These are phyloP conservation scores for Helicostylum pulchrum DNA, from an alignment of 192 early-diverging fungal genomes.

Conservation along the genomic window DNA sequence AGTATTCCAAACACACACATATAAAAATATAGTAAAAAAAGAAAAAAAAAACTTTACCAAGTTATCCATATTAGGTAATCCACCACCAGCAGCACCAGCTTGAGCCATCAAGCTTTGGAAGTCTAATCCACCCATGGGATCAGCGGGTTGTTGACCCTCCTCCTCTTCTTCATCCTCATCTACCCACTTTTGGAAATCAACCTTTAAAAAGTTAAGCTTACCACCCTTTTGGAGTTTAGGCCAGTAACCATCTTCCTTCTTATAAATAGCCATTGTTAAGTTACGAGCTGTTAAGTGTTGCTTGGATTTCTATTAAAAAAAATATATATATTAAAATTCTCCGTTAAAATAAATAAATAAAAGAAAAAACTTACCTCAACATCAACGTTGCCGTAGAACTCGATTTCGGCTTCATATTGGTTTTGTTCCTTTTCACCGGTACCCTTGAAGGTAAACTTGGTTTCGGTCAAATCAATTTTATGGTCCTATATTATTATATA, in stretches of 20 bases:
- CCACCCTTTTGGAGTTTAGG: constrained; percentile 72
- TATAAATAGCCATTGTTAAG: constrained; percentile 66
- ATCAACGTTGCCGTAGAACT: constrained; percentile 71
- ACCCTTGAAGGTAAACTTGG: constrained; percentile 64
- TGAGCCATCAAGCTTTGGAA: constrained; percentile 58
- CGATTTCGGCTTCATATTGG: constrained; percentile 69
- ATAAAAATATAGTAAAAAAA: background rate
- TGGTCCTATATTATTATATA: constrained; percentile 14
- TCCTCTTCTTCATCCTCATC: constrained; percentile 95
- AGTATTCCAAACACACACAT: background rate
- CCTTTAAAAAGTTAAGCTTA: constrained; percentile 79
- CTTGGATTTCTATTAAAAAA: constrained; percentile 44
- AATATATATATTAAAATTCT: background rate
- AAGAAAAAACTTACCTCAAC: constrained; percentile 54
- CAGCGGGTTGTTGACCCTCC: constrained; percentile 39
- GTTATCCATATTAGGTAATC: constrained; percentile 10
- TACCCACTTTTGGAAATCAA: constrained; percentile 88
- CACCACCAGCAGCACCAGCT: constrained; percentile 50
- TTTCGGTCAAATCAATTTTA: constrained; percentile 13
- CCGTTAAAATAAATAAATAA: background rate
- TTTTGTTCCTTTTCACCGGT: constrained; percentile 53
- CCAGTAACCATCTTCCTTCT: constrained; percentile 77
- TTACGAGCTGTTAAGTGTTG: constrained; percentile 64
- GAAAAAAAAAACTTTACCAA: background rate
- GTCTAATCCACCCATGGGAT: constrained; percentile 47